Evolutionary conservation across 2,329 filamentous ascomycete species (phyloP).

Genomic region (Botryotinia convoluta): DNA sequence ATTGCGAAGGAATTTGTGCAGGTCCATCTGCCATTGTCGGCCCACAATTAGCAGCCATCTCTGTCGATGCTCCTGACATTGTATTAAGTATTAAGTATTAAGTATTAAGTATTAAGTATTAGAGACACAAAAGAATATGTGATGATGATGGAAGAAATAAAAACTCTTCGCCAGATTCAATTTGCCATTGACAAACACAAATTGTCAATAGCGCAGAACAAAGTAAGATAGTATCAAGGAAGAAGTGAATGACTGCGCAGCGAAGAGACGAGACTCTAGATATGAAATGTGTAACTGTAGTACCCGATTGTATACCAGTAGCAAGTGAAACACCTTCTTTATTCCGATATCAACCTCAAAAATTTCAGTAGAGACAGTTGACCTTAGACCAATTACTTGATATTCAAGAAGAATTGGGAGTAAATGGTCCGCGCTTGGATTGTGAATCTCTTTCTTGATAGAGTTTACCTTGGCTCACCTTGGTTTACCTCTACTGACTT

Average conservation of each 20-base stretch:
- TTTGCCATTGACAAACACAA: not conserved
- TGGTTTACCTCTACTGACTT: not conserved
- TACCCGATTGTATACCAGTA: not conserved
- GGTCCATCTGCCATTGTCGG: not conserved
- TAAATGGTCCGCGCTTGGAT: not conserved
- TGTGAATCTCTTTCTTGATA: not conserved
- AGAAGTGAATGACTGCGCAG: not conserved
- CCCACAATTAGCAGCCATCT: constrained; percentile 6
- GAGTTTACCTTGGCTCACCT: not conserved
- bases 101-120: constrained; percentile 5
- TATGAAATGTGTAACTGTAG: not conserved
- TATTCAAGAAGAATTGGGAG: not conserved
- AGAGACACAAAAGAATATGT: not conserved
- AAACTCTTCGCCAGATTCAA: not conserved
- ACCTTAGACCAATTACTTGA: not conserved
- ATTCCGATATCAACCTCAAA: not conserved
- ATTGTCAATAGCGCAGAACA: not conserved
- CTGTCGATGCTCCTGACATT: not conserved
- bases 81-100: constrained; percentile 8
- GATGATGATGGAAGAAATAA: not conserved
- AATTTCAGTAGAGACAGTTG: not conserved
- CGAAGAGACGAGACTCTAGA: not conserved
- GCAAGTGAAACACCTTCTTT: not conserved
- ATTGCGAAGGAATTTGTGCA: not conserved
- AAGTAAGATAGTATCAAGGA: not conserved